Percentiles rank a stretch among this genome's conserved stretches.
phyloP scores from a whole-genome alignment of 129 eudicot genomes.

The Mikania micrantha region DNA sequence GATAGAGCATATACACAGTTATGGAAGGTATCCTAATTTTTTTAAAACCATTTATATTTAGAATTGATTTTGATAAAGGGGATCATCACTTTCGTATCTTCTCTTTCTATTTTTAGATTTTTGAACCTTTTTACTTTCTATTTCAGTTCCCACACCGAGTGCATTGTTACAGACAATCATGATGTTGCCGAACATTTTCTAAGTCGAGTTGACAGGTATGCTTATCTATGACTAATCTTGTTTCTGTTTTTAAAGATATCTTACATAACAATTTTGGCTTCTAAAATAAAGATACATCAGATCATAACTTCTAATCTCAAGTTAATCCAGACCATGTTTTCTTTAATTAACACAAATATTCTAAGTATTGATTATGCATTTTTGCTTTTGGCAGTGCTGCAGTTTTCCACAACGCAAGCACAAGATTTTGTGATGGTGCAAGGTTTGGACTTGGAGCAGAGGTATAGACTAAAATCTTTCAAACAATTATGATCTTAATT shows the following conservation, averaged over 20 bases:
- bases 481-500: background rate
- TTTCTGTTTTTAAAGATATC: background rate
- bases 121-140: conserved; percentile 12
- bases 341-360: background rate
- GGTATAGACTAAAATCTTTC: conserved; percentile 41
- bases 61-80: background rate
- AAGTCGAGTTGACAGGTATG: conserved; percentile 78
- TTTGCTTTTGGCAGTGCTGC: conserved; percentile 68
- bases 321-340: background rate
- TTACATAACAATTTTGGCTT: background rate
- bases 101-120: background rate
- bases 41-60: background rate
- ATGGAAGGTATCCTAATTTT: conserved; percentile 58
- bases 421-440: conserved; percentile 93
- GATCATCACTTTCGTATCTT: background rate
- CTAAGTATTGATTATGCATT: background rate
- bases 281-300: background rate
- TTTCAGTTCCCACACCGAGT: conserved; percentile 86
- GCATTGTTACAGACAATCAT: conserved; percentile 69
- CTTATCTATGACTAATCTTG: background rate
- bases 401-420: conserved; percentile 95
- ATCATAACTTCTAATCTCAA: background rate
- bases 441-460: conserved; percentile 97
- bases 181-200: conserved; percentile 64
- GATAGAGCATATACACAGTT: conserved; percentile 66